Base-by-base conservation (phyloP, 2,329 filamentous ascomycete genomes). In the Cladobotryum protrusum region DNA sequence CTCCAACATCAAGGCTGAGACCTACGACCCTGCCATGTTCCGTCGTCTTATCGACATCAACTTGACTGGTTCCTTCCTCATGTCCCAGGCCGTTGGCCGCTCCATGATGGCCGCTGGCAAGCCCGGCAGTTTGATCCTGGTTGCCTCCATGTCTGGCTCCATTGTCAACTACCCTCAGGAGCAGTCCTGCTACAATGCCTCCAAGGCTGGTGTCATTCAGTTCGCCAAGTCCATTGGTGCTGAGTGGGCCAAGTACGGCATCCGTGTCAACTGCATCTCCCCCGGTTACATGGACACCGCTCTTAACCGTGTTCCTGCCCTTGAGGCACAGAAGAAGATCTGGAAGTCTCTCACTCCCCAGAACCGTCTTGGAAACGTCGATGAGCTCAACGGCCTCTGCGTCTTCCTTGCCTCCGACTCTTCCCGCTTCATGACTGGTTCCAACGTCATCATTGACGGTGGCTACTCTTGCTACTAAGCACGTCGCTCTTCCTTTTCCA, bases 271-370 rank as follows among this genome's bases (percentile, higher is more conserved):
- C 78, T 85, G 82, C 68, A 89, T 92, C 70, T 88, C 83, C 6
- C 87, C 88, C 17, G 87, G 87, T 29, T 92, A 92, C 74, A 91
- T 92, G 83, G 86, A 91, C 73, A 93, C 87, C 5, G 85, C 84
- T 5, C 75, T 89, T 55, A 91, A 89, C 79, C 83, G 84, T 53
- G 85, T 88, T 7, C 85, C 86, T 18, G 84, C 84, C 36, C 81
- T 90, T 17, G 86, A 90, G 56, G 85, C 84, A 43, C 85, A 89
- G 76, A 89, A 89, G 82, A 85, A 84, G 71, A 87, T 89, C 68
- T 90, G 87, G 87, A 81, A 81, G 60, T 79, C 78, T 35, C 66
- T 87, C 54, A 90, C 86, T 7, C 87, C 87, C 9, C 85, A 89
- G 76, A 78, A 79, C 66, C 81, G 86, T 41, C 77, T 90, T 14